These are phyloP conservation scores for Rhodosorus marinus DNA, from an alignment of 23 red algal species.

Conservation along the genomic window DNA sequence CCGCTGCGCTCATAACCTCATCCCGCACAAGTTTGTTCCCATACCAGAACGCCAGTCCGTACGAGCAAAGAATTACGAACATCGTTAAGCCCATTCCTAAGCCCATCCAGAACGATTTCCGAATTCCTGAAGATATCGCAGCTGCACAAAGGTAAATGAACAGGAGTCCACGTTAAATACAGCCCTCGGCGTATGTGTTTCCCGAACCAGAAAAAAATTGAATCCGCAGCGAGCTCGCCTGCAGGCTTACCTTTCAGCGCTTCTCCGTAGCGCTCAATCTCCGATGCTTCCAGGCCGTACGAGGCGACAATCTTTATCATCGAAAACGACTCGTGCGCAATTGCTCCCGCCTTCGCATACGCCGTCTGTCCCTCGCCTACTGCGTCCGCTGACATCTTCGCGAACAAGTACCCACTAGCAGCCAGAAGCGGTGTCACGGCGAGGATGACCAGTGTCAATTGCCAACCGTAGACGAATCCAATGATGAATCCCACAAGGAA, in stretches of 20 bases:
- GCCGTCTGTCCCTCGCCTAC: slow-evolving; percentile 45
- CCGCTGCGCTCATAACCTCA: slow-evolving; percentile 9
- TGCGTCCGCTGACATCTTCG: slow-evolving; percentile 37
- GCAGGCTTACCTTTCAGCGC: slow-evolving; percentile 2
- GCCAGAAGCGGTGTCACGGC: slow-evolving; percentile 47
- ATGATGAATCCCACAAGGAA: slow-evolving; percentile 52
- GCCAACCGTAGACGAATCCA: slow-evolving; percentile 56
- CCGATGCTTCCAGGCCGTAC: slow-evolving; percentile 35
- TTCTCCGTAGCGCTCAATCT: slow-evolving; percentile 60
- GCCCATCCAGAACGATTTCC: slow-evolving; percentile 25
- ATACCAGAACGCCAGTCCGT: slow-evolving; percentile 72
- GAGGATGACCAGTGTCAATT: slow-evolving; percentile 61
- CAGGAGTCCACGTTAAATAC: too few species aligned
- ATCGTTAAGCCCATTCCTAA: slow-evolving; percentile 66
- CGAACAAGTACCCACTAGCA: slow-evolving; percentile 38
- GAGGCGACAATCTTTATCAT: slow-evolving; percentile 67
- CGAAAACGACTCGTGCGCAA: slow-evolving; percentile 62
- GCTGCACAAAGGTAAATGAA: too few species aligned
- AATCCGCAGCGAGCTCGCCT: slow-evolving; percentile 21
- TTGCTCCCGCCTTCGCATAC: slow-evolving; percentile 64
- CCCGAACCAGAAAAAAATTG: too few species aligned
- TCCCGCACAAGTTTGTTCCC: slow-evolving; percentile 38
- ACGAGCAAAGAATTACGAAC: slow-evolving; percentile 71
- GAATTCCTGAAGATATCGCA: too few species aligned
- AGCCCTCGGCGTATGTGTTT: too few species aligned